Evolutionary conservation across 2,329 filamentous ascomycete species (phyloP).

Genomic region (Arthrobotrys entomopaga): DNA sequence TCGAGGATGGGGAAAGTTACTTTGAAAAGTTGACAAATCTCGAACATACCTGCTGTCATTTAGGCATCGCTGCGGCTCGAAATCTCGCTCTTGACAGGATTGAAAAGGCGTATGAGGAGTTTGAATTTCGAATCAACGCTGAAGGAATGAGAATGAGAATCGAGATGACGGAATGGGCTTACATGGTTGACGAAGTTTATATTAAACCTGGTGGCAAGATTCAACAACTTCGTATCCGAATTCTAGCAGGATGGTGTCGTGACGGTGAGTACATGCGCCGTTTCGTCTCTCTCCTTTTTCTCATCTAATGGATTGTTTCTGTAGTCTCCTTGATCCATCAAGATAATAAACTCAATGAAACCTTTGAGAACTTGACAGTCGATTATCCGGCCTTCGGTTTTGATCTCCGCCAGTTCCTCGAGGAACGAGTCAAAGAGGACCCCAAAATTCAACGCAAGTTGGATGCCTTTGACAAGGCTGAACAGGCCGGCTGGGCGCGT

Average conservation of each 20-base stretch:
- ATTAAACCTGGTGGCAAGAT: constrained; percentile 32
- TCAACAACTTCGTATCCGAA: constrained; percentile 19
- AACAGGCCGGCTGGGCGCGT: constrained; percentile 12
- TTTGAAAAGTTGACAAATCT: constrained; percentile 39
- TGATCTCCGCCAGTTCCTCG: constrained; percentile 39
- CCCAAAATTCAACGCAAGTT: constrained; percentile 27
- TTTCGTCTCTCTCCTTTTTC: not conserved
- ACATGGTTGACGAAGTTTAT: constrained; percentile 24
- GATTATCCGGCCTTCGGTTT: constrained; percentile 23
- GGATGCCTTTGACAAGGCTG: constrained; percentile 25
- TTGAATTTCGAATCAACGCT: constrained; percentile 39
- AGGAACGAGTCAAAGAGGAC: constrained; percentile 28
- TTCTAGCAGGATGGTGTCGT: constrained; percentile 43
- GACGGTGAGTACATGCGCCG: constrained; percentile 15
- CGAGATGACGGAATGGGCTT: constrained; percentile 49
- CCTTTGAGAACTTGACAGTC: constrained; percentile 31
- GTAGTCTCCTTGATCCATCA: constrained; percentile 34
- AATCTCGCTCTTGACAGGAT: constrained; percentile 17
- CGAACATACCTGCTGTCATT: constrained; percentile 39
- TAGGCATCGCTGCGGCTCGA: constrained; percentile 18
- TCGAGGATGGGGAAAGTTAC: constrained; percentile 30
- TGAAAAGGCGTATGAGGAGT: constrained; percentile 27
- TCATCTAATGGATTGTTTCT: not conserved
- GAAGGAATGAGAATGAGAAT: constrained; percentile 24
- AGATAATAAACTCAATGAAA: constrained; percentile 23